Base-by-base conservation (phyloP, 352 stramenopile genomes). In the Blastocystis hominis region DNA sequence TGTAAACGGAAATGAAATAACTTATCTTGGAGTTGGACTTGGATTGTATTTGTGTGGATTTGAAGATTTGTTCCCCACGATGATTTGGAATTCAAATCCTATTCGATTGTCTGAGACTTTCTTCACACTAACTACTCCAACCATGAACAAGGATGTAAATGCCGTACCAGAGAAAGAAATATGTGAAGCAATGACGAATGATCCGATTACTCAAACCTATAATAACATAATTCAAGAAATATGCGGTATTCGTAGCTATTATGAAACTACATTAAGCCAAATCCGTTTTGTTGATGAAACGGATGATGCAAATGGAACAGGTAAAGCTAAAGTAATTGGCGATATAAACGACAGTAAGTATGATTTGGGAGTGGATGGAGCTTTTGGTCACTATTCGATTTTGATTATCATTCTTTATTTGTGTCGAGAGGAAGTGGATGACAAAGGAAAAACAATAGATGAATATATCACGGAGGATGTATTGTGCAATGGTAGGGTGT, bases 1-100 rank as follows among this genome's bases (percentile, higher is more conserved):
- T 6, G 70, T 80, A 17, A 42, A 24, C 40, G 36, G 15, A 15
- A 24, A 42, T 24, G 70, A 80, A 24, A 80, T 80, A 24, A 80
- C 4, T n/a, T n/a, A n/a, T n/a, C n/a, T n/a, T n/a, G n/a, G n/a
- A n/a, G n/a, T n/a, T n/a, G n/a, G n/a, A n/a, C n/a, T n/a, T n/a
- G n/a, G n/a, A n/a, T n/a, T n/a, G n/a, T n/a, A n/a, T n/a, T n/a
- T n/a, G n/a, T n/a, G 13, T 80, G 42, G 6, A 34, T 80, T 17
- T 24, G 70, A 10, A 77, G 69, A 0, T n/a, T n/a, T n/a, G n/a
- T n/a, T n/a, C n/a, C n/a, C n/a, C n/a, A n/a, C n/a, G n/a, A n/a
- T n/a, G n/a, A 42, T 24, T 24, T 80, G 70, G 70, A 17, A 40
- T 24, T 6, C 70, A 0, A 80, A 80, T 80, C 70, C 70, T 77